A percentile compares a stretch with the other conserved stretches of the same genome.
These are phyloP conservation scores for Carnegiea gigantea DNA, from an alignment of 179 eudicot genomes.

Conservation along the genomic window DNA sequence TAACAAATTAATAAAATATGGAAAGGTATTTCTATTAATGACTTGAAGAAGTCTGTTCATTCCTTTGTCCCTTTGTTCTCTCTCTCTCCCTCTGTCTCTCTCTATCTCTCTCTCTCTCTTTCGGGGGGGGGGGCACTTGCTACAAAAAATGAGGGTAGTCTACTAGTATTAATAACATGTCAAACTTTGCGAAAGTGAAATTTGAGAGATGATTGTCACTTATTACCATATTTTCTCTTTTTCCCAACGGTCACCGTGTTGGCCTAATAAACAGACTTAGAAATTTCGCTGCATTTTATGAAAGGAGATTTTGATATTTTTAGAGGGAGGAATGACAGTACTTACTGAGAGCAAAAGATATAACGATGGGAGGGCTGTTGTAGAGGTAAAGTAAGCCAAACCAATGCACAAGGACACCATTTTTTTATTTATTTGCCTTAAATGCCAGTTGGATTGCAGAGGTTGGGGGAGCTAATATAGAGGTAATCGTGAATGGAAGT, in stretches of 20 bases:
- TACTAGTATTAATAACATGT: too few species aligned
- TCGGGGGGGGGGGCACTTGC: not conserved
- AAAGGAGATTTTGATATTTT: not conserved
- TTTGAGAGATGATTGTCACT: too few species aligned
- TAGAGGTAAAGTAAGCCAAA: not conserved
- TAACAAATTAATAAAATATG: slow-evolving; percentile 26
- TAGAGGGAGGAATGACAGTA: not conserved
- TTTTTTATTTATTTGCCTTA: not conserved
- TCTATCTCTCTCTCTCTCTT: too few species aligned
- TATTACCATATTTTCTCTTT: too few species aligned
- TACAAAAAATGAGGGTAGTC: not conserved
- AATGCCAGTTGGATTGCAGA: not conserved
- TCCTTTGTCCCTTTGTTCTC: not conserved
- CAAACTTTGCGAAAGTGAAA: too few species aligned
- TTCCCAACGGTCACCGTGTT: not conserved
- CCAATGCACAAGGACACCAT: too few species aligned
- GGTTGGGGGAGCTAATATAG: too few species aligned
- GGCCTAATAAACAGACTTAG: not conserved
- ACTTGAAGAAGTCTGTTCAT: not conserved
- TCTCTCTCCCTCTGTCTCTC: too few species aligned
- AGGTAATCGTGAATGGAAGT: too few species aligned
- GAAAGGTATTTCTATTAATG: not conserved
- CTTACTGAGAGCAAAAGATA: not conserved
- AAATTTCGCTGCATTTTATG: not conserved
- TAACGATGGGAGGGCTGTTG: not conserved